These are phyloP conservation scores for Leishmania mexicana DNA, from an alignment of 208 protist genomes.

Conservation along the genomic window DNA sequence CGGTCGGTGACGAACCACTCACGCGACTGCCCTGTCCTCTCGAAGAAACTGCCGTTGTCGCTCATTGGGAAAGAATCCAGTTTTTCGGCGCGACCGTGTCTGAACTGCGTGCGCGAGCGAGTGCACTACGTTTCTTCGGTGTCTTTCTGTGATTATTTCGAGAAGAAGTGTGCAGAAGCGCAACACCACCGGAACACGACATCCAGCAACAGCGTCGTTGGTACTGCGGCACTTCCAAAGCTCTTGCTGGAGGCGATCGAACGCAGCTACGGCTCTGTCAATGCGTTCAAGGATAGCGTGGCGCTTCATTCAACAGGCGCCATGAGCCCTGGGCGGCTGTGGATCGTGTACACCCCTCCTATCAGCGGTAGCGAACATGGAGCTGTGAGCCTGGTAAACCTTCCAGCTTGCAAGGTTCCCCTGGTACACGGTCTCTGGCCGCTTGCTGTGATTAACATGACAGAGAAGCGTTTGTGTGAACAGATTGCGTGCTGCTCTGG, in stretches of 20 bases:
- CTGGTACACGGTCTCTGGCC: constrained; percentile 78
- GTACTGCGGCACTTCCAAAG: neutral
- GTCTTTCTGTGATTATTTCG: constrained; percentile 66
- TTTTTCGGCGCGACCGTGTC: constrained; percentile 61
- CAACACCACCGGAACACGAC: neutral
- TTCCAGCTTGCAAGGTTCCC: constrained; percentile 41
- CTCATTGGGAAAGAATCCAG: constrained; percentile 39
- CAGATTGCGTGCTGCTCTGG: constrained; percentile 12
- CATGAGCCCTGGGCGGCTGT: constrained; percentile 59
- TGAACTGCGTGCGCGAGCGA: constrained; percentile 50
- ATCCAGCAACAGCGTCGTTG: neutral
- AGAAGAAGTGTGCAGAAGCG: constrained; percentile 28
- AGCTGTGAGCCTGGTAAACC: constrained; percentile 49
- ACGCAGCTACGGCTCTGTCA: constrained; percentile 46
- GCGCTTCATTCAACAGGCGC: constrained; percentile 41
- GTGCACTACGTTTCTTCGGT: constrained; percentile 78
- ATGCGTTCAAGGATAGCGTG: constrained; percentile 35
- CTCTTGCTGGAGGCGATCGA: constrained; percentile 31
- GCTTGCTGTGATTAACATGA: constrained; percentile 74
- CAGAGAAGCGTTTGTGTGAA: constrained; percentile 51
- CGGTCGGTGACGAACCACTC: constrained; percentile 21
- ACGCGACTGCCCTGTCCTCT: constrained; percentile 62
- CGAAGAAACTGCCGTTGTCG: constrained; percentile 46
- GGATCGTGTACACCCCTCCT: constrained; percentile 58
- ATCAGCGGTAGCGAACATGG: constrained; percentile 23